Conservation (phyloP, 108 stramenopile species). For the Parmales sp. region DNA sequence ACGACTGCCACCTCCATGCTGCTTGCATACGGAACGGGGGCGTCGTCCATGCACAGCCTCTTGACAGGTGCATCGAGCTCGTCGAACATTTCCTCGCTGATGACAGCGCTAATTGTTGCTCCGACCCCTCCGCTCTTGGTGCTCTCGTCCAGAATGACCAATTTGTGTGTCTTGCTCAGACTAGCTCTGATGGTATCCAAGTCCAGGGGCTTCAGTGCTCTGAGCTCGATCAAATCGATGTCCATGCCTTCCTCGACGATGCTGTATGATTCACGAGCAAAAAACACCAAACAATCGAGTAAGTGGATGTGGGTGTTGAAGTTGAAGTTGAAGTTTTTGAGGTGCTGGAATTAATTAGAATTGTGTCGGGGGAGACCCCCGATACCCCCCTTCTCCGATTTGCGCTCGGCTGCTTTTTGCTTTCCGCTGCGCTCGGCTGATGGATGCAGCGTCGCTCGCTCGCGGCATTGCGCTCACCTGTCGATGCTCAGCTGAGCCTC, state of each 20-base stretch:
- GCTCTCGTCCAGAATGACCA: conserved; percentile 88
- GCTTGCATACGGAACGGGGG: conserved; percentile 87
- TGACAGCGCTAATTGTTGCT: conserved; percentile 82
- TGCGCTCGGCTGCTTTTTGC: too few relatives aligned
- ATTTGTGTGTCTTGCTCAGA: conserved; percentile 78
- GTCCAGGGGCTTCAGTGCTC: conserved; percentile 89
- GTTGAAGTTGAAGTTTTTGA: too few relatives aligned
- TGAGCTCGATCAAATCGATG: conserved; percentile 92
- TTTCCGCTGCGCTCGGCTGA: too few relatives aligned
- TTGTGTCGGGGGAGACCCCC: too few relatives aligned
- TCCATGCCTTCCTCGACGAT: conserved; percentile 85
- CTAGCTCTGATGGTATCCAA: conserved; percentile 81
- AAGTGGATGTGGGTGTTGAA: too few relatives aligned
- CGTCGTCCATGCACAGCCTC: conserved; percentile 97
- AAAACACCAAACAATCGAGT: too few relatives aligned
- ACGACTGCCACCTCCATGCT: conserved; percentile 94
- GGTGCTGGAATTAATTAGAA: too few relatives aligned
- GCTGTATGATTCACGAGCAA: too few relatives aligned
- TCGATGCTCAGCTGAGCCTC: conserved; percentile 71
- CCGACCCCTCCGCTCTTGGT: conserved; percentile 92
- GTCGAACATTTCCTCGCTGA: conserved; percentile 90
- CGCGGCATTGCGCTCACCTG: too few relatives aligned
- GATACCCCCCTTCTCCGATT: too few relatives aligned
- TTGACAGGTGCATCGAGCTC: conserved; percentile 89
- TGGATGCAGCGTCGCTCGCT: too few relatives aligned